A percentile compares a stretch with the other conserved stretches of the same genome.
phyloP scores from a whole-genome alignment of 192 early-diverging fungal species.

The Coemansia sp. region DNA sequence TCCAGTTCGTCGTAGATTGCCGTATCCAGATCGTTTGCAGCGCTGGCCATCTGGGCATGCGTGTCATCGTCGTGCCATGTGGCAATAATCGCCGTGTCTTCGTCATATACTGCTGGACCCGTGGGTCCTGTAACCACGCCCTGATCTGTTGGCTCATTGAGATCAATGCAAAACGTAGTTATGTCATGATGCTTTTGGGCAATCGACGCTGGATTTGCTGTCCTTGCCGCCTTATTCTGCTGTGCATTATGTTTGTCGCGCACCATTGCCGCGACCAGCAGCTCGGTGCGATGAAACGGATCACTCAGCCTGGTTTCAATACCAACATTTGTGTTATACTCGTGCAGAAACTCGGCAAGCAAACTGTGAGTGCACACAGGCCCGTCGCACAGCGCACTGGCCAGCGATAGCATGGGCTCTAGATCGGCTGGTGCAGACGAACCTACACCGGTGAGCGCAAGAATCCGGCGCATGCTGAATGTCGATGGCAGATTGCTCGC shows the following conservation, averaged over 20 bases:
- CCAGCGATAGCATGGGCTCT: constrained; percentile 9
- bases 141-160: neutral
- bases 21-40: neutral
- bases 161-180: neutral
- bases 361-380: neutral
- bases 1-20: neutral
- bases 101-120: neutral
- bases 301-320: neutral
- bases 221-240: neutral
- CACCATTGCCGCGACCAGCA: neutral
- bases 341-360: neutral
- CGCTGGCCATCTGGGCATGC: neutral
- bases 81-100: constrained; percentile 2
- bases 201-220: neutral
- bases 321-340: neutral
- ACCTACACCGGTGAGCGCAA: constrained; percentile 3
- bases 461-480: constrained; percentile 9
- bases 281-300: constrained; percentile 1
- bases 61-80: constrained; percentile 8
- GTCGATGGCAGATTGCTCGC: constrained; percentile 14
- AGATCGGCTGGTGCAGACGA: neutral
- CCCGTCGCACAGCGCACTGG: constrained; percentile 4
- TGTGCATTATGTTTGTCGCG: neutral
- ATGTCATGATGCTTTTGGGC: neutral
- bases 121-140: neutral